Evolutionary conservation across 305 asterid species (phyloP), one percentile per base, ranked within the genome.

Genomic region (Plantago rigida): DNA sequence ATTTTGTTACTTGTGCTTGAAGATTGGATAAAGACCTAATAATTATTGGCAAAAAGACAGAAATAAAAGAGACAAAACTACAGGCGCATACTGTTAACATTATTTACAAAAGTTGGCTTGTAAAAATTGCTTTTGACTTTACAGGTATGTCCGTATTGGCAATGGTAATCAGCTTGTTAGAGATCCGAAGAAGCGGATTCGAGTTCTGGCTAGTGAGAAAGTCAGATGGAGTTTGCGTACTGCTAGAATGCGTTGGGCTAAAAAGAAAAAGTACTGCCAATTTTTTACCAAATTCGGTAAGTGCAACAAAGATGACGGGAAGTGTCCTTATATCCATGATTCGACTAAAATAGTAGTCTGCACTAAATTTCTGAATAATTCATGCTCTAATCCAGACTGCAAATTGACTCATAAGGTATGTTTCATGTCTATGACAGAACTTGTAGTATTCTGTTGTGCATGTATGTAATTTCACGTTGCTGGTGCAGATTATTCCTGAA

Each of bases 211-310:
- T 53, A 93, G 80, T 28, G 97, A 93, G 84, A 93, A 82, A 71
- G 95, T 93, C 59, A 83, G 96, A 41, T 85, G 97, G 99, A 93
- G 97, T 74, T 80, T 93, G 78, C 97, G 88, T 69, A 89, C 95
- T 74, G 96, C 96, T 52, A 78, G 97, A 68, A 69, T 87, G 76
- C 84, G 94, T 63, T 73, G 89, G 92, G 89, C 89, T 62, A 81
- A 81, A 74, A 93, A 84, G 86, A 92, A 67, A 66, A 84, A 68
- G 74, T 89, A 85, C 71, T 93, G 97, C 76, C 99, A 84, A 77
- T 93, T 89, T 61, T 93, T 87, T 60, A 89, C 97, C 6, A 89
- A 89, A 81, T 93, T 80, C 72, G 99, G 99, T 42, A 89, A 84
- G 65, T 87, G 97, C 86, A 84, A 83, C 77, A 87, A 89, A 85